Base-by-base conservation (phyloP, 2,329 filamentous ascomycete genomes). In the Fusarium albosuccineum region DNA sequence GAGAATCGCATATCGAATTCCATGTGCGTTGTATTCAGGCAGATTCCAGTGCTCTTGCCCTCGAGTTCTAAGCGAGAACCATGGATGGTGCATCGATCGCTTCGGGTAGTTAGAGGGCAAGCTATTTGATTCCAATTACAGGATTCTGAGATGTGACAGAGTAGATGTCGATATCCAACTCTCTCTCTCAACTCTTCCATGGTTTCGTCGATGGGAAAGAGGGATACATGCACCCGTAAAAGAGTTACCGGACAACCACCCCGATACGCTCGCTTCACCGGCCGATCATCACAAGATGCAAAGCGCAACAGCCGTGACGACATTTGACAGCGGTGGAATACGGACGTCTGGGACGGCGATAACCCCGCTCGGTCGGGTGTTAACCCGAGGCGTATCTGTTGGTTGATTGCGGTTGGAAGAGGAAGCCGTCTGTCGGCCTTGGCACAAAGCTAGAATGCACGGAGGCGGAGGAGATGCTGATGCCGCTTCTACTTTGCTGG, bases 331-430 rank as follows among this genome's bases (percentile, higher is more conserved):
- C n/a, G 57, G 51, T 55, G 22, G 62, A 49, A 54, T 29, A 50
- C 48, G 46, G 61, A 7, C 52, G 41, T 33, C 53, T 40, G 48
- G 41, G 51, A 41, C 39, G 41, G 30, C 29, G 30, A 40, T 33
- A 37, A 42, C 64, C 62, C 65, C 62, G 45, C 62, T 59, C 57
- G 65, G 45, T 57, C 54, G 62, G 33, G 59, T 16, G 46, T 33
- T 33, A 33, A 22, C 40, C 65, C 52, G 60, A 68, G 53, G 39
- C 52, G 39, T 33, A 33, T 33, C 9, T 33, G 11, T 33, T 9
- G 9, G 30, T 11, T 11, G 30, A 33, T 22, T 22, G 22, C 22
- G 22, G 22, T 22, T 22, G 22, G 22, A 22, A 22, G 22, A 11
- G 30, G 30, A 37, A 22, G 33, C 34, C 57, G 62, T 53, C 33